phyloP scores from a whole-genome alignment of 805 yeast genomes.

The Diddensiella caesifluorescens region DNA sequence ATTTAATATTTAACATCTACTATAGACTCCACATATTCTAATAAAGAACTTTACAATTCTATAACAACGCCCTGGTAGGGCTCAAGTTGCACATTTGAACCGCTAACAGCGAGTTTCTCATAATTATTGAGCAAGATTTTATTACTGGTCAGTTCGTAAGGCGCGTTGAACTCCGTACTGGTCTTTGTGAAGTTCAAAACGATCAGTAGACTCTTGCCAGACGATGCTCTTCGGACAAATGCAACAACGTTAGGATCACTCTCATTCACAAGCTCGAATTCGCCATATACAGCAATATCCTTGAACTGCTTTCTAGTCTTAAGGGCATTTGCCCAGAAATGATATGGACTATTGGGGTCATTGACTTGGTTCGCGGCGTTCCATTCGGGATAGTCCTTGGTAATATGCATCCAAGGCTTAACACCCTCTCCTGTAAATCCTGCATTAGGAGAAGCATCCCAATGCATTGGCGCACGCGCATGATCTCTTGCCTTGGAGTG shows the following conservation, averaged over 20 bases:
- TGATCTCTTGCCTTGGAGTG: slow-evolving; percentile 44
- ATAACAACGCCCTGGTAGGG: slow-evolving; percentile 16
- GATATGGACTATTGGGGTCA: slow-evolving; percentile 43
- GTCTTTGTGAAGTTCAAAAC: slow-evolving; percentile 42
- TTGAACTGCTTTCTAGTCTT: slow-evolving; percentile 40
- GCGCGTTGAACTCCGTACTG: slow-evolving; percentile 30
- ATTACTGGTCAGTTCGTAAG: slow-evolving; percentile 17
- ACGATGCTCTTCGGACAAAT: slow-evolving; percentile 35
- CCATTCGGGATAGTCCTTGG: slow-evolving; percentile 45
- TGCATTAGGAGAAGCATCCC: slow-evolving; percentile 41
- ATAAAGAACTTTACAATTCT: not conserved
- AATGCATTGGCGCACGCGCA: slow-evolving; percentile 54
- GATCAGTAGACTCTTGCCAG: slow-evolving; percentile 33
- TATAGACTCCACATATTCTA: too few species aligned
- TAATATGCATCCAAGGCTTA: slow-evolving; percentile 50
- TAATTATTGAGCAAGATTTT: slow-evolving; percentile 22
- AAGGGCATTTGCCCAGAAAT: slow-evolving; percentile 43
- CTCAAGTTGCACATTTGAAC: slow-evolving; percentile 4
- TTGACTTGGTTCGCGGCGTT: slow-evolving; percentile 44
- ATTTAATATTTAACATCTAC: too few species aligned
- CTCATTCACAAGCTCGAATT: slow-evolving; percentile 40
- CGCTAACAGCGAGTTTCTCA: slow-evolving; percentile 4
- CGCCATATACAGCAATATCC: slow-evolving; percentile 44
- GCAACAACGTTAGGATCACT: slow-evolving; percentile 41
- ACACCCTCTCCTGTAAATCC: slow-evolving; percentile 41